A percentile compares a stretch with the other conserved stretches of the same genome.
Evolutionary conservation across 768 basidiomycete species (phyloP).

Genomic region (Suillus brevipes): DNA sequence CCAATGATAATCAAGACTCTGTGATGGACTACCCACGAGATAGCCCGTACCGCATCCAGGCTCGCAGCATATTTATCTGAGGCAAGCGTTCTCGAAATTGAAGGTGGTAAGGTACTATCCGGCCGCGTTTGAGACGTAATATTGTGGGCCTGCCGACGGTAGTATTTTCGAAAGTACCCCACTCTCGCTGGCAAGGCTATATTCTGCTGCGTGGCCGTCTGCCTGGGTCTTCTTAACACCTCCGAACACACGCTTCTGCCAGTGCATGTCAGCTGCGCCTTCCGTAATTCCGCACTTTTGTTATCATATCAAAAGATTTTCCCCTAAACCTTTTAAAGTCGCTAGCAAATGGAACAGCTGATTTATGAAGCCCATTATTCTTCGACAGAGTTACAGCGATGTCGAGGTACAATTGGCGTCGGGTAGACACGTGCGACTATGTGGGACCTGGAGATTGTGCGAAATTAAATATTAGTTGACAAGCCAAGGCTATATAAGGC

Average conservation of each 20-base stretch:
- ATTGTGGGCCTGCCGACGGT: background rate
- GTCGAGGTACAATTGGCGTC: background rate
- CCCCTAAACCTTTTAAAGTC: background rate
- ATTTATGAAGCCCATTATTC: background rate
- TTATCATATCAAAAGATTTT: background rate
- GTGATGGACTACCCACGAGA: background rate
- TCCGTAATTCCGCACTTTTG: background rate
- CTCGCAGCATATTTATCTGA: background rate
- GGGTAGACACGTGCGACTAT: background rate
- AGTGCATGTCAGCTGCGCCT: background rate
- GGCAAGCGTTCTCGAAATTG: background rate
- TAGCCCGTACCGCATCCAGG: background rate
- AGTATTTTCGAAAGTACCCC: background rate
- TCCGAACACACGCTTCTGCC: background rate
- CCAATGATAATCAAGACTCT: background rate
- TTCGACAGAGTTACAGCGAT: background rate
- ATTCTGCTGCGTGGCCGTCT: background rate
- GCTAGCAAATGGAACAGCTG: background rate
- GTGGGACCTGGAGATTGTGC: background rate
- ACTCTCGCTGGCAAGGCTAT: background rate
- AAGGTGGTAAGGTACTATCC: background rate
- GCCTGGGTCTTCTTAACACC: conserved; percentile 1
- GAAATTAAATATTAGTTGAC: background rate
- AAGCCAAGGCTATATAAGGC: background rate
- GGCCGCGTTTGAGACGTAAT: background rate